Evolutionary conservation across 2,329 filamentous ascomycete genomes (phyloP).

Genomic region (Neophaeococcomyces aloes): DNA sequence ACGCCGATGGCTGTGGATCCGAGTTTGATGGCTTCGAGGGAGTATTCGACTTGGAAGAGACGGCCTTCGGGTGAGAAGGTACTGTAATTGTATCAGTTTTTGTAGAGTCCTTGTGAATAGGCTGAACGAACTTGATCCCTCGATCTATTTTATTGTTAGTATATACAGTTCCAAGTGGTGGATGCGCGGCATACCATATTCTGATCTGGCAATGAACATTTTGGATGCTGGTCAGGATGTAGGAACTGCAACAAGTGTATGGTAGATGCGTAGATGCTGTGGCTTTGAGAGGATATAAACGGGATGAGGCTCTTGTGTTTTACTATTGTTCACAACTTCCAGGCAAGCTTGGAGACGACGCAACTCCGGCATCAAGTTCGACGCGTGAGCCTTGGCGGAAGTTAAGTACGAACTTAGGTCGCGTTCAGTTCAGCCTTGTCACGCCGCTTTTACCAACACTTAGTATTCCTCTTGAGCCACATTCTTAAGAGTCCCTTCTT

Average conservation of each 20-base stretch:
- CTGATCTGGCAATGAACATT: slow-evolving; percentile 99
- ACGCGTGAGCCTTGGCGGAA: no score
- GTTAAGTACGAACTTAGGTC: background rate
- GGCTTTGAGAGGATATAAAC: background rate
- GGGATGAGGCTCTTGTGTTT: slow-evolving; percentile 8
- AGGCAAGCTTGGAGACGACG: no score
- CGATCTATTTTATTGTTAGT: slow-evolving; percentile 56
- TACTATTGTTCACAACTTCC: slow-evolving; percentile 2
- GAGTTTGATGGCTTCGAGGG: slow-evolving; percentile 98
- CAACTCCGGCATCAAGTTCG: no score
- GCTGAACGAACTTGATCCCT: slow-evolving; percentile 74
- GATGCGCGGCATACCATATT: slow-evolving; percentile 69
- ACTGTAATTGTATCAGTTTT: slow-evolving; percentile 40
- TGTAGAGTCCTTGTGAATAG: slow-evolving; percentile 8
- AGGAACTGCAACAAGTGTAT: background rate
- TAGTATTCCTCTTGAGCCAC: no score
- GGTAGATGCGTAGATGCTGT: slow-evolving; percentile 28
- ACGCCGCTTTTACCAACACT: no score
- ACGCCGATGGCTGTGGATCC: slow-evolving; percentile 95
- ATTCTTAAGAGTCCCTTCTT: no score
- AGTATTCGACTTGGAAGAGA: slow-evolving; percentile 99
- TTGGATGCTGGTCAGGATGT: slow-evolving; percentile 31
- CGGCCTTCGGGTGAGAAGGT: slow-evolving; percentile 99
- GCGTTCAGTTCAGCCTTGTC: slow-evolving; percentile 1
- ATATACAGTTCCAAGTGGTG: slow-evolving; percentile 10